Evolutionary conservation across 176 grass and related monocot species (phyloP), one percentile per base, ranked within the genome.

Genomic region (Carex myosuroides): DNA sequence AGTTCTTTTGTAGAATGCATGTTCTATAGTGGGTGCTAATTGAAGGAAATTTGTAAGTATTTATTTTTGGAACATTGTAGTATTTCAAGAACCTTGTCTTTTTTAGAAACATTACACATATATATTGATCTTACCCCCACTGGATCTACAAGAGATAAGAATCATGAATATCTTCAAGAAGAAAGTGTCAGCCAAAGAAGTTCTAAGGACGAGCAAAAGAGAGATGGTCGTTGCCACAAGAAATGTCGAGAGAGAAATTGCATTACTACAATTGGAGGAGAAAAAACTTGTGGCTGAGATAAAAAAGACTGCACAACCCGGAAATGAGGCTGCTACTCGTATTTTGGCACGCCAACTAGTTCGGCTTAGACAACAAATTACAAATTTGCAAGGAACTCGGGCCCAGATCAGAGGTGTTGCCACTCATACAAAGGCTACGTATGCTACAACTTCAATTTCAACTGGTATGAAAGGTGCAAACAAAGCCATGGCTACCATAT

Each of bases 381-480:
- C 29, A 29, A 29, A 29, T 29, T 29, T 29, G 29, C 29, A 29
- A 29, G 29, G 29, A 29, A 29, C 29, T 29, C 29, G 29, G 1
- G 1, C 96, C 29, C 96, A 99, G 84, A 99, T 99, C 29, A 29
- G 96, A 85, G 96, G 96, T 76, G 90, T 99, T 87, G 90, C 96
- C 85, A 94, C 93, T 80, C 96, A 99, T 54, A 95, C 96, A 66
- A 89, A 99, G 96, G 96, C 96, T 85, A 92, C 95, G 93, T 58
- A 99, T 52, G 96, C 96, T 0, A 94, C 89, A 44, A 99, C 96
- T 85, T 99, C 96, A 85, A 95, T 99, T 86, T 99, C 96, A 82
- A 86, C 93, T 87, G 96, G 93, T 77, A 99, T 99, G 96, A 99
- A 99, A 86, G 96, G 96, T 65, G 96, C 93, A 85, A 99, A 93